phyloP scores from a whole-genome alignment of 2,329 filamentous ascomycete genomes.

The Fusarium armeniacum region DNA sequence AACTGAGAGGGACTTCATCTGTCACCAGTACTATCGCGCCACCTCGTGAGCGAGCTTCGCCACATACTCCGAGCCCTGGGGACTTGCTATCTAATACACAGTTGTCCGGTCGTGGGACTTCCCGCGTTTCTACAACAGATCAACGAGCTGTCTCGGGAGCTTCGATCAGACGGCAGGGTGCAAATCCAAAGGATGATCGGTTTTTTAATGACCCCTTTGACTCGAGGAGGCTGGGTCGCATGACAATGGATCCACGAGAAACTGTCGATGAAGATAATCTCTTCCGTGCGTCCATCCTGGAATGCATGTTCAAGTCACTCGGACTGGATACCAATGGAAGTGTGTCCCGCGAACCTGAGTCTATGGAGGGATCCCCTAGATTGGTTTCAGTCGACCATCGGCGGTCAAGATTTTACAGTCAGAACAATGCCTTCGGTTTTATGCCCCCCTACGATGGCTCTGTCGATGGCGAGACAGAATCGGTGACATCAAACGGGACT shows the following conservation, averaged over 20 bases:
- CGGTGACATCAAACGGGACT: conserved; percentile 78
- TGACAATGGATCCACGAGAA: conserved; percentile 78
- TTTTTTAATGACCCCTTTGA: conserved; percentile 71
- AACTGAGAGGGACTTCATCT: conserved; percentile 61
- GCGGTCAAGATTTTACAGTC: conserved; percentile 79
- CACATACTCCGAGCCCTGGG: conserved; percentile 74
- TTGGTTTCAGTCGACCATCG: conserved; percentile 87
- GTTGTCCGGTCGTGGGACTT: conserved; percentile 69
- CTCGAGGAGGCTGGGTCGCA: conserved; percentile 63
- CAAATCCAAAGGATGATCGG: conserved; percentile 64
- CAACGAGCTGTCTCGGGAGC: conserved; percentile 31
- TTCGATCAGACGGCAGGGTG: conserved; percentile 54
- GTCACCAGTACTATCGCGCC: conserved; percentile 59
- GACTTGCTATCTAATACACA: conserved; percentile 87
- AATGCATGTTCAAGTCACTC: conserved; percentile 96
- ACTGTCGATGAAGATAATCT: conserved; percentile 88
- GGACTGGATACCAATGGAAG: conserved; percentile 80
- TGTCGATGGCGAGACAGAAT: conserved; percentile 87
- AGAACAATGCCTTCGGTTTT: conserved; percentile 86
- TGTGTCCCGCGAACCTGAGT: conserved; percentile 75
- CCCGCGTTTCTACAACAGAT: conserved; percentile 56
- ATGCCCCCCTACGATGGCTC: conserved; percentile 85
- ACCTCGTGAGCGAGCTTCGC: conserved; percentile 58
- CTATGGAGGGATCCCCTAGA: conserved; percentile 86
- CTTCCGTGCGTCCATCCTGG: conserved; percentile 90